Conservation (phyloP, 192 early-diverging fungal species). For the Geranomyces variabilis region DNA sequence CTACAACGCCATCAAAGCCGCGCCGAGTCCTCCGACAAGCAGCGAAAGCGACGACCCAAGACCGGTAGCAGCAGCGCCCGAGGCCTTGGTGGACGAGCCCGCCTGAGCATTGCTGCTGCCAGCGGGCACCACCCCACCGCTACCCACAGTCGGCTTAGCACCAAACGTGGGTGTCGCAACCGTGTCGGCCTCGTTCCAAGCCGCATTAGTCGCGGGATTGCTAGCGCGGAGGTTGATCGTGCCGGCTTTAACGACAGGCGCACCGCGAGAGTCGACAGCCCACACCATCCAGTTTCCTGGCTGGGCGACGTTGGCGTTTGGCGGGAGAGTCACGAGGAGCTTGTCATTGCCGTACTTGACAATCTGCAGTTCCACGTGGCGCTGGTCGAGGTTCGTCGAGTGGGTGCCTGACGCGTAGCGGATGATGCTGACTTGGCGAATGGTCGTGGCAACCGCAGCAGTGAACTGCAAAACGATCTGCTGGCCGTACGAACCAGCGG, state of each 20-base stretch:
- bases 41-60: too few relatives aligned
- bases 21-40: too few relatives aligned
- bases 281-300: conserved; percentile 40
- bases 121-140: too few relatives aligned
- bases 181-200: conserved; percentile 19
- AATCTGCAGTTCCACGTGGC: conserved; percentile 30
- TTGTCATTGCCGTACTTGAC: conserved; percentile 22
- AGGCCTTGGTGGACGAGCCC: too few relatives aligned
- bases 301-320: conserved; percentile 20
- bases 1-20: too few relatives aligned
- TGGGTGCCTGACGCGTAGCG: conserved; percentile 32
- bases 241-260: conserved; percentile 1
- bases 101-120: too few relatives aligned
- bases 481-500: conserved; percentile 14
- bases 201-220: conserved; percentile 16
- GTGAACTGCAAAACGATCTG: conserved; percentile 19
- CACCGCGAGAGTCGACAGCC: conserved; percentile 27
- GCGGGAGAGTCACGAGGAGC: conserved; percentile 21
- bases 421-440: conserved; percentile 27
- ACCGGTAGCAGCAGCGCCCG: too few relatives aligned
- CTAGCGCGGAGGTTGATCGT: conserved; percentile 8
- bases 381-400: conserved; percentile 34
- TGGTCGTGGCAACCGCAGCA: not conserved
- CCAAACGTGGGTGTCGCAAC: conserved; percentile 14
- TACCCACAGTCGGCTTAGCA: too few relatives aligned